Conservation (phyloP, 2,329 filamentous ascomycete species). For the Tolypocladium album region DNA sequence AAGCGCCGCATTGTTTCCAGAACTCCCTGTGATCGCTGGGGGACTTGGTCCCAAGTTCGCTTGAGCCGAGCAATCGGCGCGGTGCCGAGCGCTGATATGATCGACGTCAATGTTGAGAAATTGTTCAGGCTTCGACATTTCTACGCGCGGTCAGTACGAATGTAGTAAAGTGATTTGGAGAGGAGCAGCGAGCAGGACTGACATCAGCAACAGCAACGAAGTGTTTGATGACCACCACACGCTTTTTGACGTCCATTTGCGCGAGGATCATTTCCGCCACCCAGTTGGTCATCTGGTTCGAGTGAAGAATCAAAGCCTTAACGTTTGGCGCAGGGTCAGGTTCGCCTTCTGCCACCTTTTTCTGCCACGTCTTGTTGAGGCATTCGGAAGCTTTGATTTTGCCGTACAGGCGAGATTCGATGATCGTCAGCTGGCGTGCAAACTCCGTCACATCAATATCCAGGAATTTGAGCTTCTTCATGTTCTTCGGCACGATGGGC, state of each 20-base stretch:
- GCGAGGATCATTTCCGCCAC: conserved; percentile 98
- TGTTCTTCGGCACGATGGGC: conserved; percentile 94
- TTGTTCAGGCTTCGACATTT: conserved; percentile 94
- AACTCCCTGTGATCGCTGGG: conserved; percentile 66
- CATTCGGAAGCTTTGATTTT: conserved; percentile 96
- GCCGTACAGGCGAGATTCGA: conserved; percentile 86
- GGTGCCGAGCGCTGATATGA: conserved; percentile 90
- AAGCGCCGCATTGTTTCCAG: conserved; percentile 87
- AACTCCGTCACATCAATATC: conserved; percentile 96
- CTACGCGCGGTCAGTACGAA: conserved; percentile 31
- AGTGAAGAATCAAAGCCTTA: conserved; percentile 92
- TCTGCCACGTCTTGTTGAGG: conserved; percentile 98
- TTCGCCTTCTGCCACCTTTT: conserved; percentile 74
- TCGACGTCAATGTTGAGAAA: conserved; percentile 93
- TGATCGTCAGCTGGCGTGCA: conserved; percentile 93
- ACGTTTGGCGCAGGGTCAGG: conserved; percentile 86
- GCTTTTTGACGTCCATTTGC: conserved; percentile 88
- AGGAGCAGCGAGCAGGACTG: conserved; percentile 26
- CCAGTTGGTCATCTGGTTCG: conserved; percentile 98
- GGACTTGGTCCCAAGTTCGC: conserved; percentile 90
- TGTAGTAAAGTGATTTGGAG: not conserved
- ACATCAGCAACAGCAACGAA: conserved; percentile 95
- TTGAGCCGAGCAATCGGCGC: conserved; percentile 90
- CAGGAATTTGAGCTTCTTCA: conserved; percentile 98
- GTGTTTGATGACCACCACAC: conserved; percentile 96